Percentiles rank a stretch among this genome's conserved stretches.
These are phyloP conservation scores for Porogramme epimiltina DNA, from an alignment of 1,284 basidiomycete species.

Conservation along the genomic window DNA sequence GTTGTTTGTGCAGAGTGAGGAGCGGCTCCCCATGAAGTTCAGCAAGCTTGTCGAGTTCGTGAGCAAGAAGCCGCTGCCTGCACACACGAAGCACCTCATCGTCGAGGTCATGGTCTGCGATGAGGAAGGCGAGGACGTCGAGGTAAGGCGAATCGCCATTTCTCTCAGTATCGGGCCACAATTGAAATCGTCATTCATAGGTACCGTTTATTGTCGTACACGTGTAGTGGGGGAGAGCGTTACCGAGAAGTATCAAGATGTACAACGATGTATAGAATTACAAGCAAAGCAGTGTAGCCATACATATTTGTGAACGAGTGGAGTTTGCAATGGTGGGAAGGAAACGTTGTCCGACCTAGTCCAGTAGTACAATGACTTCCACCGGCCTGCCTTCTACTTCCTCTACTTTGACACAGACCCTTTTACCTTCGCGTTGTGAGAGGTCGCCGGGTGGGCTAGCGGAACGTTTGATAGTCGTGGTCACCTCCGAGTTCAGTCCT, in stretches of 20 bases:
- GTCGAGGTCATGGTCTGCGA: conserved; percentile 96
- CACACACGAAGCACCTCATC: conserved; percentile 80
- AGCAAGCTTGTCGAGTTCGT: conserved; percentile 91
- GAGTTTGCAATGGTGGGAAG: no score
- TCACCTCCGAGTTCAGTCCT: no score
- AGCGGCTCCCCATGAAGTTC: conserved; percentile 88
- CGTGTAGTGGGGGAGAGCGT: conserved; percentile 6
- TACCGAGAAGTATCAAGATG: conserved; percentile 1
- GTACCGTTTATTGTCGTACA: conserved; percentile 70
- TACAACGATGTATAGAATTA: conserved; percentile 19
- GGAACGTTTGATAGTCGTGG: no score
- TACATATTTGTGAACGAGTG: no score
- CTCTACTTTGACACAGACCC: no score
- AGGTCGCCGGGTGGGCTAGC: no score
- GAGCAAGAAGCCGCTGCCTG: conserved; percentile 88
- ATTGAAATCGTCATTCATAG: conserved; percentile 33
- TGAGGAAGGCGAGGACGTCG: conserved; percentile 87
- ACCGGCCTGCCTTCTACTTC: no score
- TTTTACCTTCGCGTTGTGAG: no score
- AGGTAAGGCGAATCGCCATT: conserved; percentile 45
- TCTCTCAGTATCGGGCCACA: background rate
- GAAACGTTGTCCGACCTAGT: no score
- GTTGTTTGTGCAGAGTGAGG: conserved; percentile 69
- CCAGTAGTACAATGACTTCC: no score
- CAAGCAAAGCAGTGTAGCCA: conserved; percentile 17